phyloP scores from a whole-genome alignment of 1,284 basidiomycete genomes.

The Ceratobasidium sp. region DNA sequence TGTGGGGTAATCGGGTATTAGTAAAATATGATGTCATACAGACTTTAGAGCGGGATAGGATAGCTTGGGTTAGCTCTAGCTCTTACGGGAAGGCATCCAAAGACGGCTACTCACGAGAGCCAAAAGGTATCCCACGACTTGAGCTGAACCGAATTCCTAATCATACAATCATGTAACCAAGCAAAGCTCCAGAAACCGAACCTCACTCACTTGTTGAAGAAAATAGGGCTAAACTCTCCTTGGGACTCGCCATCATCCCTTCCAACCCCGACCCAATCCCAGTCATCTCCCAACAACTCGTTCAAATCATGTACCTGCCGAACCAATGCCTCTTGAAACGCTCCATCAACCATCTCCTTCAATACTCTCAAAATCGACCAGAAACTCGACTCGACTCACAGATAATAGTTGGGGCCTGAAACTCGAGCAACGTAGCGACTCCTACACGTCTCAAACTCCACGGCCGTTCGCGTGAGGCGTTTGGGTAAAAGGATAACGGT shows the following conservation, averaged over 20 bases:
- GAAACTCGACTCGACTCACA: no score
- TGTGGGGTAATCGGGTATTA: no score
- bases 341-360: slow-evolving; percentile 56
- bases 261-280: slow-evolving; percentile 73
- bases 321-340: slow-evolving; percentile 72
- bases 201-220: slow-evolving; percentile 66
- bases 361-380: slow-evolving; percentile 49
- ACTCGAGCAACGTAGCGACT: no score
- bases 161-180: not conserved
- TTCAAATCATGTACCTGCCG: slow-evolving; percentile 72
- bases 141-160: slow-evolving; percentile 55
- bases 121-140: slow-evolving; percentile 67
- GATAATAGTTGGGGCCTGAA: no score
- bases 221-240: slow-evolving; percentile 76
- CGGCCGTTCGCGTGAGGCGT: no score
- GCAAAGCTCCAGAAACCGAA: not conserved
- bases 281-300: slow-evolving; percentile 68
- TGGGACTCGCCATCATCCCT: slow-evolving; percentile 69
- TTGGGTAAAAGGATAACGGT: slow-evolving; percentile 55
- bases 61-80: no score
- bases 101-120: slow-evolving; percentile 62
- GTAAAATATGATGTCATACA: no score
- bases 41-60: no score
- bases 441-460: no score
- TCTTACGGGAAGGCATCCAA: no score